phyloP scores from a whole-genome alignment of 2,329 filamentous ascomycete species.

The Botrytis pseudocinerea region DNA sequence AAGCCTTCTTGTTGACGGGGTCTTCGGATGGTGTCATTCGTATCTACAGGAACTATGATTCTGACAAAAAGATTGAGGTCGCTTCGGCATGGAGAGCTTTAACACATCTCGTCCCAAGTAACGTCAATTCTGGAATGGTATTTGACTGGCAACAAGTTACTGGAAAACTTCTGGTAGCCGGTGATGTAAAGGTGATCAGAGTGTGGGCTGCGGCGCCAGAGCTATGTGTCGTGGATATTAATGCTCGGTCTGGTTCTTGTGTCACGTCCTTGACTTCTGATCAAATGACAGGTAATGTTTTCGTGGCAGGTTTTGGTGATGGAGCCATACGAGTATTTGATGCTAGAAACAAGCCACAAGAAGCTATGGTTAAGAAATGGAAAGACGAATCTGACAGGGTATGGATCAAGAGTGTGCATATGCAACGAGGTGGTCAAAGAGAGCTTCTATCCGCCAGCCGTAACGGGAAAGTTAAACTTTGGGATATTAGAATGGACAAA shows the following conservation, averaged over 20 bases:
- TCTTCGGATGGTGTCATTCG: conserved; percentile 94
- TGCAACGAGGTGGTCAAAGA: conserved; percentile 91
- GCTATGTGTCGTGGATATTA: conserved; percentile 90
- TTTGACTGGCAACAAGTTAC: conserved; percentile 99
- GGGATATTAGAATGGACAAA: conserved; percentile 89
- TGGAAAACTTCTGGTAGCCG: conserved; percentile 90
- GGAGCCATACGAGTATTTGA: conserved; percentile 94
- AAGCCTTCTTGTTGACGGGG: conserved; percentile 90
- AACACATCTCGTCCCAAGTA: conserved; percentile 90
- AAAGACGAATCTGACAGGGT: conserved; percentile 82
- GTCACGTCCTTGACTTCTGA: conserved; percentile 96
- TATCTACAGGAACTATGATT: conserved; percentile 90
- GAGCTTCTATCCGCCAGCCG: conserved; percentile 88
- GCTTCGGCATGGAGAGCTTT: conserved; percentile 90
- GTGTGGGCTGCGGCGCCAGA: conserved; percentile 96
- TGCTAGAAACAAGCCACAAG: conserved; percentile 77
- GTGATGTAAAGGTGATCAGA: conserved; percentile 90
- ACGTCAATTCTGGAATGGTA: conserved; percentile 91
- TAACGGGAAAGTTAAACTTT: conserved; percentile 90
- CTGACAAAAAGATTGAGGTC: conserved; percentile 72
- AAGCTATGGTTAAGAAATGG: conserved; percentile 95
- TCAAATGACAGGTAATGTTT: conserved; percentile 95
- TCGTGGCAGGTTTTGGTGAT: conserved; percentile 94
- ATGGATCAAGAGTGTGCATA: conserved; percentile 95
- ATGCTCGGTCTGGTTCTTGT: conserved; percentile 89